Conservation (phyloP, 495 filamentous ascomycete species). For the Aspergillus indologenus region DNA sequence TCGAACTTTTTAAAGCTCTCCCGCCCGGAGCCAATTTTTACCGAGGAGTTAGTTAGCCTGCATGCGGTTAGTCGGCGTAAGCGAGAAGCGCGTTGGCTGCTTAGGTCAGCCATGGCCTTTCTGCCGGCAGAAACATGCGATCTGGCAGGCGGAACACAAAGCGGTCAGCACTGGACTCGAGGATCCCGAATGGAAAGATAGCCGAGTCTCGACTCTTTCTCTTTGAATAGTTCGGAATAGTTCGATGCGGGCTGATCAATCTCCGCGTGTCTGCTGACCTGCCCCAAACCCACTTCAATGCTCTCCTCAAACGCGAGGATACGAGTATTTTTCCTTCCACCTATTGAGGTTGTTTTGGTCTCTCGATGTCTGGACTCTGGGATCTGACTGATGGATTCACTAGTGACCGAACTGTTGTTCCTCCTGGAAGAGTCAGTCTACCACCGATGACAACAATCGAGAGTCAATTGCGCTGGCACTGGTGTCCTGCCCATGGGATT, state of each 20-base stretch:
- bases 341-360: too few relatives aligned
- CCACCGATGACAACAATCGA: too few relatives aligned
- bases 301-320: not conserved
- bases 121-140: not conserved
- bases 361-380: too few relatives aligned
- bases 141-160: not conserved
- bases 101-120: constrained; percentile 8
- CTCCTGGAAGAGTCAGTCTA: too few relatives aligned
- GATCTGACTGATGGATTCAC: too few relatives aligned
- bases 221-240: constrained; percentile 9
- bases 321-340: not conserved
- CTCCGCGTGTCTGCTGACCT: constrained; percentile 23
- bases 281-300: constrained; percentile 1
- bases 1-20: constrained; percentile 26
- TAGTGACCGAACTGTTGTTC: too few relatives aligned
- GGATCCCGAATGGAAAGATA: constrained; percentile 5
- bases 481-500: too few relatives aligned
- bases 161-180: not conserved
- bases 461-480: too few relatives aligned
- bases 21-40: constrained; percentile 22
- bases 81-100: not conserved
- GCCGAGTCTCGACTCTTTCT: constrained; percentile 7
- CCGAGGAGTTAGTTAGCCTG: constrained; percentile 17
- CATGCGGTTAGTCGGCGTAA: not conserved
- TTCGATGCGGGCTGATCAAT: constrained; percentile 6